Conservation (phyloP, 2,329 filamentous ascomycete species). For the Teratosphaeria gauchensis region DNA sequence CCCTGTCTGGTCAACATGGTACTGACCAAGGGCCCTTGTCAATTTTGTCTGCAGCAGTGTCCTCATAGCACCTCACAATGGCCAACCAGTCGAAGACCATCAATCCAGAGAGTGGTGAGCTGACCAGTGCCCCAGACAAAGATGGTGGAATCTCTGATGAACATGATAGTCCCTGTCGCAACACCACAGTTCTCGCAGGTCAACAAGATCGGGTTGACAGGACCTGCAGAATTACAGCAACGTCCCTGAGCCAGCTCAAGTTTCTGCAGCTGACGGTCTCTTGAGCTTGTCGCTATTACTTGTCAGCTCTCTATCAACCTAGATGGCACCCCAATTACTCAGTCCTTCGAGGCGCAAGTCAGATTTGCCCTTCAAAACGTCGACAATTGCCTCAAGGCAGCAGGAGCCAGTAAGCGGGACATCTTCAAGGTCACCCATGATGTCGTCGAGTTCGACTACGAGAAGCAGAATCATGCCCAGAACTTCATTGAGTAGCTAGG, state of each 20-base stretch:
- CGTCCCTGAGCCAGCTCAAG: not conserved
- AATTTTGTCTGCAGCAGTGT: not conserved
- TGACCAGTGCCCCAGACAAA: not conserved
- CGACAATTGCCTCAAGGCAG: slow-evolving; percentile 12
- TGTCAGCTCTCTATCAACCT: slow-evolving; percentile 11
- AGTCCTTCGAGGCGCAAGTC: slow-evolving; percentile 9
- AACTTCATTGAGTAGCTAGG: slow-evolving; percentile 13
- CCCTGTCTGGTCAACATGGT: no score
- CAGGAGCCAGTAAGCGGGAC: slow-evolving; percentile 10
- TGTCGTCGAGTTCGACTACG: slow-evolving; percentile 11
- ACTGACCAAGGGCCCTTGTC: no score
- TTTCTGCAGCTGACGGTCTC: not conserved
- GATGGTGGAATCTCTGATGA: not conserved
- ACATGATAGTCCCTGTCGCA: not conserved
- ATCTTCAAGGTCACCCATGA: slow-evolving; percentile 16
- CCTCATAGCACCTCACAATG: not conserved
- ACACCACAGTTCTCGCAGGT: not conserved
- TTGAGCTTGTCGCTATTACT: slow-evolving; percentile 9
- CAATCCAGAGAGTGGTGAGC: not conserved
- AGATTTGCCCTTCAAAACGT: slow-evolving; percentile 9
- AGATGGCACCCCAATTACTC: slow-evolving; percentile 5
- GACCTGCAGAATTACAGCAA: not conserved
- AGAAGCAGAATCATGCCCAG: slow-evolving; percentile 10
- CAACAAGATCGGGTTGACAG: not conserved
- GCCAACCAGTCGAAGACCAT: not conserved